Evolutionary conservation across 139 green algal species (phyloP).

Genomic region (Edaphochlamys debaryana): DNA sequence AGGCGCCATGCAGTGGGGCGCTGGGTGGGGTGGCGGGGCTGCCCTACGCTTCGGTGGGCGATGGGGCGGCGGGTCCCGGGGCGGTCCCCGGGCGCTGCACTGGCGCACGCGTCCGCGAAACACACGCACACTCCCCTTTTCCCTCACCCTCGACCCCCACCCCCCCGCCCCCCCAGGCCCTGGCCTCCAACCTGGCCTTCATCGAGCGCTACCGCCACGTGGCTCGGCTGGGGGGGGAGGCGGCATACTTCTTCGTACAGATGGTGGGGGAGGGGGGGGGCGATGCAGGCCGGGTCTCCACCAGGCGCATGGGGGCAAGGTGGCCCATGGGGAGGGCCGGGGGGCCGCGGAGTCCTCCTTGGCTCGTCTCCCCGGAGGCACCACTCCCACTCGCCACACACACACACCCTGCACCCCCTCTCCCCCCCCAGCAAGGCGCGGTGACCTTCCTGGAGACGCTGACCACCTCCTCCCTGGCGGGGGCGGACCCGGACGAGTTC

Average conservation of each 20-base stretch:
- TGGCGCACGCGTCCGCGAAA: too few relatives aligned
- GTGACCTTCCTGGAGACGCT: slow-evolving; percentile 79
- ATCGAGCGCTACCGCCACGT: slow-evolving; percentile 56
- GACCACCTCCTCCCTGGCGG: slow-evolving; percentile 62
- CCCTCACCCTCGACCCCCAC: slow-evolving; percentile 54
- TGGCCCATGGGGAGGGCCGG: too few relatives aligned
- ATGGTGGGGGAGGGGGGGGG: slow-evolving; percentile 65
- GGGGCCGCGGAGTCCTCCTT: too few relatives aligned
- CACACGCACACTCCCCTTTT: too few relatives aligned
- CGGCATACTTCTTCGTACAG: slow-evolving; percentile 83
- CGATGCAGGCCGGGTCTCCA: too few relatives aligned
- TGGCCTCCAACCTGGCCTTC: slow-evolving; percentile 71
- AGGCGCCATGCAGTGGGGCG: too few relatives aligned
- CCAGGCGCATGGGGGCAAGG: too few relatives aligned
- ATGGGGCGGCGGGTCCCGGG: too few relatives aligned
- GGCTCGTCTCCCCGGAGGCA: too few relatives aligned
- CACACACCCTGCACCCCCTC: neutral
- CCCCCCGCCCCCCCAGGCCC: slow-evolving; percentile 64
- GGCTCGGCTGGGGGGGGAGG: slow-evolving; percentile 48
- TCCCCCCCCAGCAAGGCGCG: slow-evolving; percentile 59
- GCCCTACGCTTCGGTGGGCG: too few relatives aligned
- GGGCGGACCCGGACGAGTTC: slow-evolving; percentile 71
- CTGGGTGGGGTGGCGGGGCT: too few relatives aligned
- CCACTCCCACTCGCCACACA: neutral
- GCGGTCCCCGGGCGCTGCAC: neutral